These are phyloP conservation scores for Pythium sukuiense DNA, from an alignment of 352 stramenopile genomes.

Conservation along the genomic window DNA sequence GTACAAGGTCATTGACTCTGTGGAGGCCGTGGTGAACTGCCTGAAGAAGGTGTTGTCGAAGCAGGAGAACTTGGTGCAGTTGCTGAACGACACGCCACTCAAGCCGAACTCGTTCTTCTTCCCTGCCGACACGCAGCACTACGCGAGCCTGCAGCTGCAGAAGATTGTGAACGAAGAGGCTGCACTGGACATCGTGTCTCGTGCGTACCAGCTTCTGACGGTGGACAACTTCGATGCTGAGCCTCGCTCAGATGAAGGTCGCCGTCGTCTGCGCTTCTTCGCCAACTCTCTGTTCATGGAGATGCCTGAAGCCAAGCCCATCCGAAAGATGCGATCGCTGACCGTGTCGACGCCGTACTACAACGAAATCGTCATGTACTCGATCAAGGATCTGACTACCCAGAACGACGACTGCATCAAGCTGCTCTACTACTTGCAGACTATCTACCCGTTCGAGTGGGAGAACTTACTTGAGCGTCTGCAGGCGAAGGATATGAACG, in stretches of 20 bases:
- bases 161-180: conserved; percentile 81
- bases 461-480: conserved; percentile 82
- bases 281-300: conserved; percentile 90
- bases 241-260: conserved; percentile 82
- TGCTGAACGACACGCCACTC: conserved; percentile 81
- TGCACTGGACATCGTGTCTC: conserved; percentile 81
- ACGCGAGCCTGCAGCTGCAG: conserved; percentile 77
- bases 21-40: conserved; percentile 79
- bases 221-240: conserved; percentile 90
- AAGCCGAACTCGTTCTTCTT: conserved; percentile 91
- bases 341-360: conserved; percentile 88
- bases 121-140: conserved; percentile 78
- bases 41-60: conserved; percentile 85
- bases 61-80: conserved; percentile 85
- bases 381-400: conserved; percentile 82
- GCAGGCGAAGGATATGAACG: conserved; percentile 77
- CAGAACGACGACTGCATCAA: conserved; percentile 94
- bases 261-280: conserved; percentile 85
- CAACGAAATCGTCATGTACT: conserved; percentile 90
- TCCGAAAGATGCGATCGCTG: conserved; percentile 85
- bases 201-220: conserved; percentile 84
- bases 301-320: conserved; percentile 83
- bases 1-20: conserved; percentile 84
- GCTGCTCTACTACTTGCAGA: conserved; percentile 95
- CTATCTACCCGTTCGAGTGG: conserved; percentile 87